These are phyloP conservation scores for Boletus coccyginus DNA, from an alignment of 768 basidiomycete species.

Conservation along the genomic window DNA sequence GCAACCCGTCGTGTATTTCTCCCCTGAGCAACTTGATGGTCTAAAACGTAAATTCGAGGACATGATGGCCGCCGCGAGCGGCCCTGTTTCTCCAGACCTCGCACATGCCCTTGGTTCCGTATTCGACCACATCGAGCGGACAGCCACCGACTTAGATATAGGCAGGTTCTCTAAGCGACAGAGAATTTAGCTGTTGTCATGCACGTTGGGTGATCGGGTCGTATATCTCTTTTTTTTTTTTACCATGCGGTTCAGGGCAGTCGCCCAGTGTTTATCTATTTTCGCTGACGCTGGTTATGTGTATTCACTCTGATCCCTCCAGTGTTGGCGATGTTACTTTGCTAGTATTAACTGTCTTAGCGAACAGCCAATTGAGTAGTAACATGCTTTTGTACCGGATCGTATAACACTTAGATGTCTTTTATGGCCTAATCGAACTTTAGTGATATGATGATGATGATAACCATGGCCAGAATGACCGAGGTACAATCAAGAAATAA, in stretches of 20 bases:
- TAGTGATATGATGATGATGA: background rate
- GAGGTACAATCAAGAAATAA: no score
- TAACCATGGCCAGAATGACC: background rate
- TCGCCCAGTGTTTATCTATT: background rate
- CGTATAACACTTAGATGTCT: slow-evolving; percentile 10
- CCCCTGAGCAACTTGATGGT: slow-evolving; percentile 30
- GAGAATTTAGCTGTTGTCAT: slow-evolving; percentile 15
- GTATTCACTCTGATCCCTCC: background rate
- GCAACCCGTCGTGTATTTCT: slow-evolving; percentile 30
- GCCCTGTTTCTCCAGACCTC: slow-evolving; percentile 30
- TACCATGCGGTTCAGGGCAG: background rate
- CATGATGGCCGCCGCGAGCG: slow-evolving; percentile 31
- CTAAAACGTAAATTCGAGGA: slow-evolving; percentile 31
- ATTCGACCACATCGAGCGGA: slow-evolving; percentile 34
- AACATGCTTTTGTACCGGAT: slow-evolving; percentile 14
- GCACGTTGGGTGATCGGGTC: background rate
- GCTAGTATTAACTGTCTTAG: background rate
- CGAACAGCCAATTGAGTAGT: background rate
- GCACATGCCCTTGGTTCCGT: slow-evolving; percentile 33
- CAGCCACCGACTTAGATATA: slow-evolving; percentile 25
- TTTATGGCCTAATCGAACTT: slow-evolving; percentile 8
- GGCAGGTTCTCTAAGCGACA: slow-evolving; percentile 26
- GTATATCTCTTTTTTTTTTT: background rate
- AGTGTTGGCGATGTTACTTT: slow-evolving; percentile 3
- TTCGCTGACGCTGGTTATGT: background rate